Percentiles rank a stretch among this genome's conserved stretches.
Conservation (phyloP, 352 stramenopile species). For the Pythium rhizo-oryzae region DNA sequence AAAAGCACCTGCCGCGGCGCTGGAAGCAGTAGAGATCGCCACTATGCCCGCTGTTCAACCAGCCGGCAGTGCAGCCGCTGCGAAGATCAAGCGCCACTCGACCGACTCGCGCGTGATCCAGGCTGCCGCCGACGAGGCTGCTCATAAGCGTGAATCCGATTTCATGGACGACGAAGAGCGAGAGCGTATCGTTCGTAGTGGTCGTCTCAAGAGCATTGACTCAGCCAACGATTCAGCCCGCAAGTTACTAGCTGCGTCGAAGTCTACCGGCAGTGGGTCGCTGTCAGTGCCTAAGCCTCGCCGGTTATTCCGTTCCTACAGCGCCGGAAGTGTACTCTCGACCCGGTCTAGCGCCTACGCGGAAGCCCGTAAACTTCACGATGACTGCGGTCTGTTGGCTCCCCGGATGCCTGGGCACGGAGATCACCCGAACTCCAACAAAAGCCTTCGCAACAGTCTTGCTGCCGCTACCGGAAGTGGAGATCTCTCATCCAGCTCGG, state of each 20-base stretch:
- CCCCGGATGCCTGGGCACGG: conserved; percentile 1
- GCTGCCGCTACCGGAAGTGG: background rate
- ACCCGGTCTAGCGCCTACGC: conserved; percentile 39
- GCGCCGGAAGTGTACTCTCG: conserved; percentile 66
- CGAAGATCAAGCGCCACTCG: conserved; percentile 62
- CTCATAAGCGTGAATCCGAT: conserved; percentile 29
- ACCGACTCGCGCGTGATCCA: conserved; percentile 70
- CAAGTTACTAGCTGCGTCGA: background rate
- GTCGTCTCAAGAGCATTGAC: conserved; percentile 46
- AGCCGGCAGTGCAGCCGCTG: background rate
- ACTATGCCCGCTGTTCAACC: background rate
- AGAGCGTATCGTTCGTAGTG: conserved; percentile 36
- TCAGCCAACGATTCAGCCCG: conserved; percentile 32
- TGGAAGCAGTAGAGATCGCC: background rate
- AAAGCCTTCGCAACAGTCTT: conserved; percentile 21
- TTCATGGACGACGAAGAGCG: conserved; percentile 50
- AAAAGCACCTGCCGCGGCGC: background rate
- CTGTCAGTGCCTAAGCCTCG: conserved; percentile 2
- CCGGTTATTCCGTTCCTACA: conserved; percentile 58
- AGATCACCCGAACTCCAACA: conserved; percentile 16
- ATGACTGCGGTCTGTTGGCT: conserved; percentile 24
- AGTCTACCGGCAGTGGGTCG: background rate
- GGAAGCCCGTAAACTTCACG: conserved; percentile 20
- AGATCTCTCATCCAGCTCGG: conserved; percentile 15
- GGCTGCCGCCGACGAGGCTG: conserved; percentile 50